A percentile compares a stretch with the other conserved stretches of the same genome.
Evolutionary conservation across 345 rosid genomes (phyloP).

Genomic region (Xanthoceras sorbifolium): DNA sequence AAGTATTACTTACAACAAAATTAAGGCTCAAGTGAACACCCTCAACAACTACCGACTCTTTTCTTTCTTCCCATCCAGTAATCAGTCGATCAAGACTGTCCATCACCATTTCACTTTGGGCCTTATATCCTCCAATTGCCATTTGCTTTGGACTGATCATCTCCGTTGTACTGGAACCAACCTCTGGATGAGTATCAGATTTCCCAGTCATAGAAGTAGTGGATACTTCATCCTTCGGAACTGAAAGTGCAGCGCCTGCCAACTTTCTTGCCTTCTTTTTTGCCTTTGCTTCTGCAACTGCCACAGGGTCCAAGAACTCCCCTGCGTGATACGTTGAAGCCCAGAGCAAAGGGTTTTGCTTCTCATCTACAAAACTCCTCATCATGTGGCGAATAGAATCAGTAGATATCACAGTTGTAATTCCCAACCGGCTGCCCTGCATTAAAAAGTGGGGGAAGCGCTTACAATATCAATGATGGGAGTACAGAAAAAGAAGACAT

Average conservation of each 20-base stretch:
- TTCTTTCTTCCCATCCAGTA: slow-evolving; percentile 95
- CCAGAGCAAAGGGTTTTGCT: slow-evolving; percentile 91
- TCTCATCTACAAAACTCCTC: slow-evolving; percentile 96
- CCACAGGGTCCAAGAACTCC: slow-evolving; percentile 83
- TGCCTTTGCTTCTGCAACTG: slow-evolving; percentile 93
- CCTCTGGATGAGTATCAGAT: slow-evolving; percentile 39
- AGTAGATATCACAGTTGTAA: slow-evolving; percentile 93
- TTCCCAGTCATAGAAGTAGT: slow-evolving; percentile 47
- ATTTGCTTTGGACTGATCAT: slow-evolving; percentile 78
- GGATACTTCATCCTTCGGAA: slow-evolving; percentile 43
- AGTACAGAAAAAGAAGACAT: not conserved
- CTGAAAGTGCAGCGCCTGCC: slow-evolving; percentile 49
- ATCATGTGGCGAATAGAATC: slow-evolving; percentile 99
- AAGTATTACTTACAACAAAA: slow-evolving; percentile 74
- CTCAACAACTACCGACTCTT: slow-evolving; percentile 96
- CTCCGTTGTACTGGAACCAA: slow-evolving; percentile 39
- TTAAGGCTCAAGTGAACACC: slow-evolving; percentile 99
- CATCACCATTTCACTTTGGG: slow-evolving; percentile 99
- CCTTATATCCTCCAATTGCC: slow-evolving; percentile 97
- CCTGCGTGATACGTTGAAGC: slow-evolving; percentile 99
- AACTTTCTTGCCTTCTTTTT: slow-evolving; percentile 65
- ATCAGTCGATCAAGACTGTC: slow-evolving; percentile 98
- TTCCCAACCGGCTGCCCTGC: slow-evolving; percentile 82
- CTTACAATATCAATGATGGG: not conserved
- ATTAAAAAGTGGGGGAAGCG: not conserved